Percentiles rank a stretch among this genome's conserved stretches.
Evolutionary conservation across 2,329 filamentous ascomycete genomes (phyloP).

Genomic region (Epichloe festucae): DNA sequence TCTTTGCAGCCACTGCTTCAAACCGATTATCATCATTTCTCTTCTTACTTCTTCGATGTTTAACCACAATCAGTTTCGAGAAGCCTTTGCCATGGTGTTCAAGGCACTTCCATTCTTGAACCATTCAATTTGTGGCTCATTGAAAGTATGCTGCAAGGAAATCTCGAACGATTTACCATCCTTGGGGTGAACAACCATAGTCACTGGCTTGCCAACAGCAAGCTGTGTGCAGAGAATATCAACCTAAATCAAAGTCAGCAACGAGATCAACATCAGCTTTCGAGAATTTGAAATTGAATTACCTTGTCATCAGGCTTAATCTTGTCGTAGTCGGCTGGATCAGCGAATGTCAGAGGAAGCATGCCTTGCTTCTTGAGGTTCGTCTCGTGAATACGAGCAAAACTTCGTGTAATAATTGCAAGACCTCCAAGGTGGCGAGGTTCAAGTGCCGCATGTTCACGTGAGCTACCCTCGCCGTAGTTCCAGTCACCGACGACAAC

Average conservation of each 20-base stretch:
- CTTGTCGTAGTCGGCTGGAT: slow-evolving; percentile 96
- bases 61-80: slow-evolving; percentile 16
- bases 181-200: slow-evolving; percentile 83
- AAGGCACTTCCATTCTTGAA: slow-evolving; percentile 96
- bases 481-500: slow-evolving; percentile 99
- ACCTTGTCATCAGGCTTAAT: slow-evolving; percentile 82
- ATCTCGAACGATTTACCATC: slow-evolving; percentile 71
- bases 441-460: slow-evolving; percentile 97
- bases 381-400: slow-evolving; percentile 99
- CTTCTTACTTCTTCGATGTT: neutral
- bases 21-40: neutral
- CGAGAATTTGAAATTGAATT: slow-evolving; percentile 11
- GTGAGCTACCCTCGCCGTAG: slow-evolving; percentile 94
- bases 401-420: slow-evolving; percentile 89
- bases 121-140: slow-evolving; percentile 95
- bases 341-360: slow-evolving; percentile 90
- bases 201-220: slow-evolving; percentile 84
- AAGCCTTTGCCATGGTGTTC: slow-evolving; percentile 89
- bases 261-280: neutral
- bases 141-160: slow-evolving; percentile 89
- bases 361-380: slow-evolving; percentile 99
- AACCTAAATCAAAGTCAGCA: slow-evolving; percentile 32
- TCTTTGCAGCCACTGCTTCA: neutral
- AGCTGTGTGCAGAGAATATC: slow-evolving; percentile 83
- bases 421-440: slow-evolving; percentile 93